Conservation (phyloP, 345 rosid genomes). For the Euphorbia lathyris region DNA sequence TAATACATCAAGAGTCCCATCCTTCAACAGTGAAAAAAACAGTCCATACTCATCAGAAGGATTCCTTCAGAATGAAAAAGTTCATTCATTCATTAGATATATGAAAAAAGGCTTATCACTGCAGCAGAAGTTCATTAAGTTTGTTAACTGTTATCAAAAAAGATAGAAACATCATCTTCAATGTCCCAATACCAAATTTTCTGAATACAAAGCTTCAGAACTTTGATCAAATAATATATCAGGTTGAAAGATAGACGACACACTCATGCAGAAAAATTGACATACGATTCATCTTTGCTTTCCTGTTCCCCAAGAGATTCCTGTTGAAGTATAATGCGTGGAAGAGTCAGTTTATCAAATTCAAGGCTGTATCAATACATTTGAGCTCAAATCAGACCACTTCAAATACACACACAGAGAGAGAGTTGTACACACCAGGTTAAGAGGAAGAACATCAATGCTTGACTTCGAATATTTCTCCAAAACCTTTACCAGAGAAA, state of each 20-base stretch:
- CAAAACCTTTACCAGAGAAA: conserved; percentile 38
- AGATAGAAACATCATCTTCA: neutral
- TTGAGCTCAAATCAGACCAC: neutral
- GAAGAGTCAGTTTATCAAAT: conserved; percentile 5
- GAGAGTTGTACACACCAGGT: conserved; percentile 33
- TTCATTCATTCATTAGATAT: neutral
- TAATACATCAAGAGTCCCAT: conserved; percentile 42
- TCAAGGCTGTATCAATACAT: neutral
- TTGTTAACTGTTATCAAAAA: neutral
- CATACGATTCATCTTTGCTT: conserved; percentile 32
- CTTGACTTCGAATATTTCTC: conserved; percentile 39
- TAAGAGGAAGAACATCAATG: conserved; percentile 39
- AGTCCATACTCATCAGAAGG: conserved; percentile 32
- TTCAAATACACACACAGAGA: neutral
- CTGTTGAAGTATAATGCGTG: conserved; percentile 13
- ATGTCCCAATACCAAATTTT: too few relatives aligned
- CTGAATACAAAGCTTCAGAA: neutral
- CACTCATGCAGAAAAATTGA: neutral
- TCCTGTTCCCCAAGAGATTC: conserved; percentile 18
- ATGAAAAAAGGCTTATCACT: neutral
- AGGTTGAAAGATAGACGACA: neutral
- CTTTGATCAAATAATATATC: neutral
- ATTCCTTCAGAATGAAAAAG: conserved; percentile 29
- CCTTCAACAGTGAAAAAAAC: conserved; percentile 41
- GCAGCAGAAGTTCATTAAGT: neutral